Base-by-base conservation (phyloP, 208 protist species). In the Willaertia magna region DNA sequence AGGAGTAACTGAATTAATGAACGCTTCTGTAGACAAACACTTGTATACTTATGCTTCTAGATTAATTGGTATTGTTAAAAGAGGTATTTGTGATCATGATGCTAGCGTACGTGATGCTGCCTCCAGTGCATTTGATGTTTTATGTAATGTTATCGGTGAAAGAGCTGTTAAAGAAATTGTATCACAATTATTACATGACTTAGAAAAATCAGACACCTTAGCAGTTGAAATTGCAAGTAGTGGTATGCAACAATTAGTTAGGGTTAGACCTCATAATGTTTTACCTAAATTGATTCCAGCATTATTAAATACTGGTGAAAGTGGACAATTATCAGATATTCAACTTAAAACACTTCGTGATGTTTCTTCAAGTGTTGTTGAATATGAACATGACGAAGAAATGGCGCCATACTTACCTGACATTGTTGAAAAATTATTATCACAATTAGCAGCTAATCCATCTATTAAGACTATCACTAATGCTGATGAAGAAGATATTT, bases 1-100 rank as follows among this genome's bases (percentile, higher is more conserved):
- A 4, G 79, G 79, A 47, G 7, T 84, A 12, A 84, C 30, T n/a
- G 79, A 84, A 84, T 74, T 84, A 16, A 47, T 84, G 48, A 47
- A 30, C 11, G 46, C 30, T 43, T 9, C 79, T 30, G 16, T 6
- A 20, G 39, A 67, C 4, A 84, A 46, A 47, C 79, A 84, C 3
- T 67, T 84, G 4, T 2, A 47, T 12, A 9, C 16, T 16, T 46
- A 48, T 34, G 9, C 30, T 34, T 0, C 6, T 11, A 34, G 14
- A 43, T 34, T 84, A 4, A 44, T 84, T 30, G 16, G n/a, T 46
- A n/a, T 46, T 47, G 49, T 84, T 1, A 43, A 22, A 4, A 22
- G 18, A 74, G 49, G 14, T 11, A 20, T 84, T 43, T 55, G 79
- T 67, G 79, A 84, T 46, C 2, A 20, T 2, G 49, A 84, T 46